Evolutionary conservation across 768 basidiomycete genomes (phyloP), one percentile per base, ranked within the genome.

Genomic region (Naganishia antarctica): DNA sequence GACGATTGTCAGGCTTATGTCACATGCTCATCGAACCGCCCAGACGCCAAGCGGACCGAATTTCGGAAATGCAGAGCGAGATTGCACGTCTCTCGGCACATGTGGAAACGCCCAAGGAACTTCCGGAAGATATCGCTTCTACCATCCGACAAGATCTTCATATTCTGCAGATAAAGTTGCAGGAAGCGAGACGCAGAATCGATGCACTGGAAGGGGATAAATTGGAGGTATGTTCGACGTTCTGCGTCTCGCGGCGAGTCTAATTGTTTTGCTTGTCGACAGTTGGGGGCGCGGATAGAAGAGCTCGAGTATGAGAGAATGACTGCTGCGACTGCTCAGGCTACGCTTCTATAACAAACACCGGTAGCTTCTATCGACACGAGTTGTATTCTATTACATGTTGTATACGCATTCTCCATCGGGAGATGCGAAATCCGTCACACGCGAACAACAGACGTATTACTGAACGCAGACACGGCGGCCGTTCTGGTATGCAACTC

Each of bases 241-340:
- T 44, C 43, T 18, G 11, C 6, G 43, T n/a, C 43, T 44, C n/a
- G 8, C n/a, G 13, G 8, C 13, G 43, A 21, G 9, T 44, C n/a
- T 5, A 21, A 11, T 18, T 44, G 43, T 7, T 9, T 44, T 21
- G 13, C 11, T 44, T 44, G 43, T 21, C n/a, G n/a, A 21, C 43
- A 60, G 59, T 43, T 44, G 18, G 59, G 45, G 45, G 59, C 59
- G 15, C 59, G 59, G 23, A 28, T 60, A 13, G 59, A 60, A 44
- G 29, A 44, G 16, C 45, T 44, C 11, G 26, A 60, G 29, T 60
- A 60, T 26, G 26, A 60, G 12, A 44, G 21, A 16, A 21, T 45
- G 59, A 45, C 59, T 13, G 31, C 43, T 3, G 4, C 28, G 1
- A 28, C 43, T 31, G 59, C n/a, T 3, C 43, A 60, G 45, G 43